Base-by-base conservation (phyloP, 108 stramenopile species). In the Skeletonema tropicum region DNA sequence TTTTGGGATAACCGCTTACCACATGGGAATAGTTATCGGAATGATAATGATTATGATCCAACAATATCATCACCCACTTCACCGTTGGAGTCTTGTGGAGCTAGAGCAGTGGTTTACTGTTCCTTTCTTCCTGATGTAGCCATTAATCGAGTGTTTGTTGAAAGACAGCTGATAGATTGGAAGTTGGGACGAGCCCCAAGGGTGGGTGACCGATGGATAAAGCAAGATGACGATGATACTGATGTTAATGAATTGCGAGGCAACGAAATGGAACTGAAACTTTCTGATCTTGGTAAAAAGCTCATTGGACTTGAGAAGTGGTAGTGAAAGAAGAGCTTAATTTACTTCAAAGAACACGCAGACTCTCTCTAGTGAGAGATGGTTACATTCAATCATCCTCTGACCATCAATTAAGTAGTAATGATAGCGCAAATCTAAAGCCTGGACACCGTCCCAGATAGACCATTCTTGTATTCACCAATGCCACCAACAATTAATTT, bases 1-100 rank as follows among this genome's bases (percentile, higher is more conserved):
- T 89, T 94, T 80, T 98, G 93, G 92, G 97, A 97, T 65, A 92
- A 91, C 85, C 87, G 97, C 0, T 80, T 98, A 12, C 94, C 96
- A 14, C 97, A 98, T 79, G 93, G 86, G 10, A 98, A 97, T 82
- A 81, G 94, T 0, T 88, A 90, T 66, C 87, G 80, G 60, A 88
- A 98, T 75, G 74, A 77, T 60, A 78, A 84, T 17, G n/a, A 46
- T 14, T 17, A 59, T 32, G 21, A 21, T 26, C 29, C 31, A 49
- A 7, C 13, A 12, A 49, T 19, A 30, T 15, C n/a, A 21, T 36
- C 26, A 7, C 21, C 49, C 57, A 29, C 48, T 10, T 30, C 25
- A 46, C 14, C 35, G 60, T 55, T 79, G n/a, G 66, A 52, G 19
- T 14, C 58, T 48, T 62, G 71, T 8, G 64, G 63, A 26, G 72